Percentiles rank a stretch among this genome's conserved stretches.
Conservation (phyloP, 2,329 filamentous ascomycete genomes). For the Paramyrothecium roridum region DNA sequence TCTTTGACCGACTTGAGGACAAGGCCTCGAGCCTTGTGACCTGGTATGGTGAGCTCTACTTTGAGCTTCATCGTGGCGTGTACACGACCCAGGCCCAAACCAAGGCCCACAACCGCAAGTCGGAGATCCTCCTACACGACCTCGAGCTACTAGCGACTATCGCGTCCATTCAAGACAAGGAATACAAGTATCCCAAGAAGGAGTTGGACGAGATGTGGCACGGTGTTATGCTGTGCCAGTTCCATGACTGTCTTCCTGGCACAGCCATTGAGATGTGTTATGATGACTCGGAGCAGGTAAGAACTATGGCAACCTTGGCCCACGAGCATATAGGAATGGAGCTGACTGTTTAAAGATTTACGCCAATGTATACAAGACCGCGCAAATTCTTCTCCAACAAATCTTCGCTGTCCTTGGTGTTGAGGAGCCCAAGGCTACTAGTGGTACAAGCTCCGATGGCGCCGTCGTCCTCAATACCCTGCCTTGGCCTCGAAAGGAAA, state of each 20-base stretch:
- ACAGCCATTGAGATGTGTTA: slow-evolving; percentile 34
- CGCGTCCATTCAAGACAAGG: slow-evolving; percentile 50
- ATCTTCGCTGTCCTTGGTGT: not conserved
- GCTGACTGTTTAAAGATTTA: not conserved
- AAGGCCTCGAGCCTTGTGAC: slow-evolving; percentile 60
- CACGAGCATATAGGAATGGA: not conserved
- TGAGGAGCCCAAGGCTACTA: not conserved
- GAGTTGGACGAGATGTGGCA: slow-evolving; percentile 69
- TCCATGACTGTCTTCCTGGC: slow-evolving; percentile 67
- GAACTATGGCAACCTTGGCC: not conserved
- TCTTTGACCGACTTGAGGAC: slow-evolving; percentile 60
- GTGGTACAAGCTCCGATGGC: not conserved
- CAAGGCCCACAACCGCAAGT: slow-evolving; percentile 62
- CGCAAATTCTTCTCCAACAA: not conserved
- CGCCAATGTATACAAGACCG: not conserved
- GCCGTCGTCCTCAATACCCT: too few relatives aligned
- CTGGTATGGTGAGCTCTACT: slow-evolving; percentile 69
- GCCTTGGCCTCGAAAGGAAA: too few relatives aligned
- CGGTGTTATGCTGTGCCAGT: slow-evolving; percentile 62
- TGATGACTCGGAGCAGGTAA: not conserved
- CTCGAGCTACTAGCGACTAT: slow-evolving; percentile 63
- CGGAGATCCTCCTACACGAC: slow-evolving; percentile 62
- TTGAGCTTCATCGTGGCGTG: slow-evolving; percentile 65
- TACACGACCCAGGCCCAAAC: slow-evolving; percentile 70
- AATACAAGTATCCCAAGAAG: slow-evolving; percentile 64